Percentiles rank a stretch among this genome's conserved stretches.
Conservation (phyloP, 2,329 filamentous ascomycete genomes). For the Trichoderma pleuroti region DNA sequence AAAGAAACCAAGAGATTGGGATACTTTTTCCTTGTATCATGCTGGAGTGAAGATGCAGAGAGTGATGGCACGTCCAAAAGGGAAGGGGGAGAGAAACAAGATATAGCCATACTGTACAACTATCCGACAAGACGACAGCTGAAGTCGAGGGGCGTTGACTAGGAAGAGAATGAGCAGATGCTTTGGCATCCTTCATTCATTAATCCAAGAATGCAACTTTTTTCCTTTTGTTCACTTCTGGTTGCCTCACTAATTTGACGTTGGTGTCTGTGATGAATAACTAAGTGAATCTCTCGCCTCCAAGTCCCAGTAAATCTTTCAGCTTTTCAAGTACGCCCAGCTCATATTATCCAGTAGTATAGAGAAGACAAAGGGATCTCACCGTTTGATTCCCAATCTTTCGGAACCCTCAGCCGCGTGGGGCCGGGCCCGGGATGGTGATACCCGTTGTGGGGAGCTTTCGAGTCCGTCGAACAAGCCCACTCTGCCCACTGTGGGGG, state of each 20-base stretch:
- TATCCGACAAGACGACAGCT: neutral
- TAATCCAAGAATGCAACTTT: neutral
- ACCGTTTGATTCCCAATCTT: neutral
- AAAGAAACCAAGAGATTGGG: neutral
- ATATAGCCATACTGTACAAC: neutral
- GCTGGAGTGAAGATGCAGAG: neutral
- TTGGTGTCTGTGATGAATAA: neutral
- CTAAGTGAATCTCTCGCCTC: neutral
- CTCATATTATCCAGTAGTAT: neutral
- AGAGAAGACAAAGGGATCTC: neutral
- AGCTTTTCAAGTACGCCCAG: neutral
- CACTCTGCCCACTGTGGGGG: slow-evolving; percentile 10
- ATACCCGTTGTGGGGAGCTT: slow-evolving; percentile 9
- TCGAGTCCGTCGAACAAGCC: neutral
- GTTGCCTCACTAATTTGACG: neutral
- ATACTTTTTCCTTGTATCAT: neutral
- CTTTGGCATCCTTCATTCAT: neutral
- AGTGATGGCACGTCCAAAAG: neutral
- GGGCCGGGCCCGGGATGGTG: neutral
- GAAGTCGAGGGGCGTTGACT: neutral
- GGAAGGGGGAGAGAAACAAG: neutral
- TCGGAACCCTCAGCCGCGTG: neutral
- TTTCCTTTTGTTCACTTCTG: neutral
- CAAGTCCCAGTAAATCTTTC: neutral
- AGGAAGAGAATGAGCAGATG: neutral